Evolutionary conservation across 2,329 filamentous ascomycete genomes (phyloP).

Genomic region (Cladosporium halotolerans): DNA sequence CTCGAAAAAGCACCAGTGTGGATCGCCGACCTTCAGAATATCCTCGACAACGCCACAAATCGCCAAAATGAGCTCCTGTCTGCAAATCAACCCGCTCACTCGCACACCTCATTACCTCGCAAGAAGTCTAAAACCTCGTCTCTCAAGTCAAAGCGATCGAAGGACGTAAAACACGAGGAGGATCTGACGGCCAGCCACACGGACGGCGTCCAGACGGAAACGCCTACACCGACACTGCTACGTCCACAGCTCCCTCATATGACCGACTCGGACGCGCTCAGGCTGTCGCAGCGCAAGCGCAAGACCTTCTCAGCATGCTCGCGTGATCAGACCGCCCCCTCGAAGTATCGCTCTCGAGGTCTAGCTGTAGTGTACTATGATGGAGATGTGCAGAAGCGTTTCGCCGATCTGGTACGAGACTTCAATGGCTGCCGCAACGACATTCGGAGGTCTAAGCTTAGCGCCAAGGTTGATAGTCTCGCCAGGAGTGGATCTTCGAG

Average conservation of each 20-base stretch:
- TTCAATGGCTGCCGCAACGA: constrained; percentile 75
- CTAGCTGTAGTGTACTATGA: constrained; percentile 92
- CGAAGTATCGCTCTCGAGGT: constrained; percentile 61
- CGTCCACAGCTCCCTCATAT: constrained; percentile 22
- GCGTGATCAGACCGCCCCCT: constrained; percentile 34
- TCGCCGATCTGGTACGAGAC: constrained; percentile 76
- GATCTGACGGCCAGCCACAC: not conserved
- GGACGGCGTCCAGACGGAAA: not conserved
- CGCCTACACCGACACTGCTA: constrained; percentile 12
- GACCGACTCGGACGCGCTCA: constrained; percentile 24
- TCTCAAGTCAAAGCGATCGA: constrained; percentile 14
- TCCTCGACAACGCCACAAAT: constrained; percentile 21
- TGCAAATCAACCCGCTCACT: constrained; percentile 13
- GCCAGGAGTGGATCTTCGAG: constrained; percentile 30
- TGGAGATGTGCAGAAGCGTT: constrained; percentile 73
- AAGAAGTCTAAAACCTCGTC: constrained; percentile 20
- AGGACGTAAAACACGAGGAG: constrained; percentile 9
- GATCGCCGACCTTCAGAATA: constrained; percentile 27
- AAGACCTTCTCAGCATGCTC: constrained; percentile 39
- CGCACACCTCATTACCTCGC: not conserved
- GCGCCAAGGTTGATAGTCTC: constrained; percentile 58
- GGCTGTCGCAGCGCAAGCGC: constrained; percentile 33
- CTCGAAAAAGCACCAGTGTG: constrained; percentile 27
- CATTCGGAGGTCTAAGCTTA: constrained; percentile 83
- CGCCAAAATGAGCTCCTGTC: constrained; percentile 25